Evolutionary conservation across 1,284 basidiomycete genomes (phyloP).

Genomic region (Ceratobasidium sp.): DNA sequence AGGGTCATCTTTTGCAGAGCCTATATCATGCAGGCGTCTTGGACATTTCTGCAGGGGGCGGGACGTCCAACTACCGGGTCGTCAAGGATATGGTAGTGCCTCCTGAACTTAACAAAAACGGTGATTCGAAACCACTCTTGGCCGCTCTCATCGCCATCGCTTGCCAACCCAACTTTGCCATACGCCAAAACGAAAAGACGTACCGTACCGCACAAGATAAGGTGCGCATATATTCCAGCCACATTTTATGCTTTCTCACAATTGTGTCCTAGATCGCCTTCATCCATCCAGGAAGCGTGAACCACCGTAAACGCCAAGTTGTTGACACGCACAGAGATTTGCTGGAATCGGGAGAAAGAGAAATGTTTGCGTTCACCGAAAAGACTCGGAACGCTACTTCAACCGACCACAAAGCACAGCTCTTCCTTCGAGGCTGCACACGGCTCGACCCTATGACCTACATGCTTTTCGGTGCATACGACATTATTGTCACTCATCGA

Average conservation of each 20-base stretch:
- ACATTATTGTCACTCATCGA: constrained; percentile 71
- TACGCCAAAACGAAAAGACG: constrained; percentile 76
- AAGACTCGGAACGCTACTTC: constrained; percentile 81
- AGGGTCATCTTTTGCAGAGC: constrained; percentile 80
- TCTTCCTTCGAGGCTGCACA: constrained; percentile 83
- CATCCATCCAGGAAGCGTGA: constrained; percentile 90
- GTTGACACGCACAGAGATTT: constrained; percentile 27
- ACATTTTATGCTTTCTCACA: constrained; percentile 38
- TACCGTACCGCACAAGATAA: constrained; percentile 88
- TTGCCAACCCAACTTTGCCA: constrained; percentile 93
- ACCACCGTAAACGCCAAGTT: constrained; percentile 70
- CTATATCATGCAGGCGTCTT: constrained; percentile 86
- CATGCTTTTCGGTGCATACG: constrained; percentile 91
- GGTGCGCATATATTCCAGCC: constrained; percentile 61
- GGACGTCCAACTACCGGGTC: constrained; percentile 44
- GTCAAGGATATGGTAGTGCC: constrained; percentile 61
- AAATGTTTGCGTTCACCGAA: constrained; percentile 84
- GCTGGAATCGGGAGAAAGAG: constrained; percentile 58
- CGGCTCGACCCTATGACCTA: constrained; percentile 91
- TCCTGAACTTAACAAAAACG: constrained; percentile 76
- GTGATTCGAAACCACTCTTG: constrained; percentile 80
- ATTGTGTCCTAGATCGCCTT: constrained; percentile 64
- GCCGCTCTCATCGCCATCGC: constrained; percentile 88
- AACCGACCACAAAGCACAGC: constrained; percentile 64
- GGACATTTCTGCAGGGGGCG: constrained; percentile 75